A percentile compares a stretch with the other conserved stretches of the same genome.
Conservation (phyloP, 2,329 filamentous ascomycete species). For the Aspergillus pseudoviridinutans region DNA sequence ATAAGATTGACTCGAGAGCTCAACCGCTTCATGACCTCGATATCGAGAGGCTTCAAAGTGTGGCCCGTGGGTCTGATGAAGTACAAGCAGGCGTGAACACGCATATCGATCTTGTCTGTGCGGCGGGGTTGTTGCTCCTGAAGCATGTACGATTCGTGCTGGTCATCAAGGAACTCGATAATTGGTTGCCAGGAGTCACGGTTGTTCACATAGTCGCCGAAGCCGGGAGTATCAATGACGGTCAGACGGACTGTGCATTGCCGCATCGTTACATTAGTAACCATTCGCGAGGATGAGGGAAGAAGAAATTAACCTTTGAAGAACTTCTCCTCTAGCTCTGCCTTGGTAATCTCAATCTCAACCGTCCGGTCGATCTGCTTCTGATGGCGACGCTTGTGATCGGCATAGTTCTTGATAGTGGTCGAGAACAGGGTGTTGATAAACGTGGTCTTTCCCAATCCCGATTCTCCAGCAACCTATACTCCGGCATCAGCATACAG, state of each 20-base stretch:
- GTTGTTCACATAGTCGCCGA: conserved; percentile 99
- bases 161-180: conserved; percentile 99
- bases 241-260: conserved; percentile 79
- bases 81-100: conserved; percentile 97
- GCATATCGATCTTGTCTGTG: conserved; percentile 97
- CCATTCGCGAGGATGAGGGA: background rate
- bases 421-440: conserved; percentile 99
- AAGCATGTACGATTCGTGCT: conserved; percentile 99
- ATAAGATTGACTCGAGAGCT: conserved; percentile 98
- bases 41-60: conserved; percentile 96
- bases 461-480: conserved; percentile 96
- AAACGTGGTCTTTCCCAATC: conserved; percentile 98
- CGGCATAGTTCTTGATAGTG: conserved; percentile 99
- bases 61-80: conserved; percentile 98
- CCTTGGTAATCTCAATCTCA: conserved; percentile 99
- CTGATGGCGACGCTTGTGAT: conserved; percentile 97
- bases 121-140: conserved; percentile 99
- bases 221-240: conserved; percentile 97
- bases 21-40: conserved; percentile 99
- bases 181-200: conserved; percentile 99
- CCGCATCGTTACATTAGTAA: conserved; percentile 15
- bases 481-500: conserved; percentile 22
- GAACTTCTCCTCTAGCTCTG: conserved; percentile 99
- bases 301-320: conserved; percentile 75
- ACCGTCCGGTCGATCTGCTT: conserved; percentile 99